These are phyloP conservation scores for Bathelium albidoporum DNA, from an alignment of 495 filamentous ascomycete species.

Conservation along the genomic window DNA sequence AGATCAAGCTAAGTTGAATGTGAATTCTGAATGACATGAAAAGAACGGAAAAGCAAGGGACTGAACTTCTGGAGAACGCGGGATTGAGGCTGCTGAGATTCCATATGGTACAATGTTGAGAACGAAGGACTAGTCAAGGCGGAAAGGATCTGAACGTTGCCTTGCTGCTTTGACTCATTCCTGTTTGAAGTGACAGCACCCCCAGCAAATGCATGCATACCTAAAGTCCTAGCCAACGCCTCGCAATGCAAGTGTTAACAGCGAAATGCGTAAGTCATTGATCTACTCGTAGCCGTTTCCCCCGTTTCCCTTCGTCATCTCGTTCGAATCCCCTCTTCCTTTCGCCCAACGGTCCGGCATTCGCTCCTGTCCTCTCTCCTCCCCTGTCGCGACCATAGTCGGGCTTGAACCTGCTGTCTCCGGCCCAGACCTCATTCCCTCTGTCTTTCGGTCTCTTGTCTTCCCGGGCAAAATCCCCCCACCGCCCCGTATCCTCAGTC, in stretches of 20 bases:
- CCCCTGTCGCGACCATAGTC: constrained; percentile 19
- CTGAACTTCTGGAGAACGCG: neutral
- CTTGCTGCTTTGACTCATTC: too few species aligned
- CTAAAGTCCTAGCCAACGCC: neutral
- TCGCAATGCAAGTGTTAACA: neutral
- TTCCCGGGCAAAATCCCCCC: constrained; percentile 56
- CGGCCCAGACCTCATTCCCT: constrained; percentile 18
- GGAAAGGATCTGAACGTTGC: neutral
- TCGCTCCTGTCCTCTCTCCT: constrained; percentile 43
- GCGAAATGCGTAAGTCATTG: neutral
- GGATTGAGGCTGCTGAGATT: neutral
- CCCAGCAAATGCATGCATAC: neutral
- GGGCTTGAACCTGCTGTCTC: constrained; percentile 30
- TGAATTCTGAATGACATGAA: neutral
- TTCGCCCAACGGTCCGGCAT: constrained; percentile 50
- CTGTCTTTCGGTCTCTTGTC: constrained; percentile 19
- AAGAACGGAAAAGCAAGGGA: constrained; percentile 1
- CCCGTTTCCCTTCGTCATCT: constrained; percentile 16
- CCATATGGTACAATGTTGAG: neutral
- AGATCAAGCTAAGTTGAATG: too few species aligned
- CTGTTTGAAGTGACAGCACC: neutral
- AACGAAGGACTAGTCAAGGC: neutral
- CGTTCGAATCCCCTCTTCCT: constrained; percentile 37
- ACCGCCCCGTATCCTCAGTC: constrained; percentile 83
- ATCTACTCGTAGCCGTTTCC: neutral